A percentile compares a stretch with the other conserved stretches of the same genome.
These are phyloP conservation scores for Cladorrhinum sp. DNA, from an alignment of 2,329 filamentous ascomycete species.

Conservation along the genomic window DNA sequence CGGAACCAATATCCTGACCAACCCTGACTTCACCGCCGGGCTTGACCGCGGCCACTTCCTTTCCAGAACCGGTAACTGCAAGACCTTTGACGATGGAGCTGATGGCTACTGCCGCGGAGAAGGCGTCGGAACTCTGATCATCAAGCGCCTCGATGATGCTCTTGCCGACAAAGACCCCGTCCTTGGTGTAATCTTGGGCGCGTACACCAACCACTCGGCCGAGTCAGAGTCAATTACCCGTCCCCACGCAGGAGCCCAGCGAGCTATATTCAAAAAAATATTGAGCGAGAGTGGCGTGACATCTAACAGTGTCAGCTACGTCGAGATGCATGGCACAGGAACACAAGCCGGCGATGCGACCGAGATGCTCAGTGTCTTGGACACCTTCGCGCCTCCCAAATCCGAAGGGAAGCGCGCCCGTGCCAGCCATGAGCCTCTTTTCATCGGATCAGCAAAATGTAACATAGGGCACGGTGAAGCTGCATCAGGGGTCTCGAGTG, in stretches of 20 bases:
- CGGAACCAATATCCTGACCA: conserved; percentile 33
- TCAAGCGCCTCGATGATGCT: conserved; percentile 49
- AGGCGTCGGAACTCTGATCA: conserved; percentile 43
- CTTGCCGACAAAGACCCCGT: conserved; percentile 60
- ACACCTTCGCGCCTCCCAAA: conserved; percentile 47
- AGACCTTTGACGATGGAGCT: conserved; percentile 63
- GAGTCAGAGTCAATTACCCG: conserved; percentile 69
- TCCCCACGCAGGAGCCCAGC: conserved; percentile 63
- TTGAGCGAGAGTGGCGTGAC: conserved; percentile 57
- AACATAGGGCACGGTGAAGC: conserved; percentile 36
- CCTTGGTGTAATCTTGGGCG: conserved; percentile 59
- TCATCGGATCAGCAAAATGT: conserved; percentile 34
- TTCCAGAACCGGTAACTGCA: conserved; percentile 40
- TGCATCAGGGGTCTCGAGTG: conserved; percentile 30
- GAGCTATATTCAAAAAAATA: conserved; percentile 56
- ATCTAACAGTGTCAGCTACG: conserved; percentile 52
- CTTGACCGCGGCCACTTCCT: conserved; percentile 64
- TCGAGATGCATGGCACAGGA: conserved; percentile 65
- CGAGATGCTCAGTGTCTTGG: conserved; percentile 62
- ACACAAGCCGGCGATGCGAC: conserved; percentile 51
- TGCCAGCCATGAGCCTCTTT: conserved; percentile 18
- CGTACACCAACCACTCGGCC: conserved; percentile 68
- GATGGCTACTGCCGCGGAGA: conserved; percentile 56
- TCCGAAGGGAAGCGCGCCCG: conserved; percentile 37
- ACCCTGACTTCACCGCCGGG: conserved; percentile 40